Base-by-base conservation (phyloP, 495 filamentous ascomycete genomes). In the Penicillium canescens region DNA sequence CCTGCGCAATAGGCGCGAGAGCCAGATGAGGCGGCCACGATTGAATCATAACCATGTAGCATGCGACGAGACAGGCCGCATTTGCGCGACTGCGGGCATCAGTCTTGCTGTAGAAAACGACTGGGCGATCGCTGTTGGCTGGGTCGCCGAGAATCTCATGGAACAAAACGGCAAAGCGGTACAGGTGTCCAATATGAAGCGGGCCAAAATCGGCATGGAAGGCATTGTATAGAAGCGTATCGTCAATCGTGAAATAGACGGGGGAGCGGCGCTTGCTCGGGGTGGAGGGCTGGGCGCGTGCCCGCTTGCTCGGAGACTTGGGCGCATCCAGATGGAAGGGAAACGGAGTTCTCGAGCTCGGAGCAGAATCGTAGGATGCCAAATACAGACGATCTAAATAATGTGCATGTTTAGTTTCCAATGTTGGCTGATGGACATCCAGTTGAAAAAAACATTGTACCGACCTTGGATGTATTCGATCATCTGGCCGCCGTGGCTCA, bases 151-250 rank as follows among this genome's bases (percentile, higher is more conserved):
- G 77, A 40, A 98, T 89, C 64, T 97, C 92, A 64, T 99, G 95
- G 67, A 99, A 89, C 39, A 91, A 82, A 28, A 97, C 84, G 2
- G 95, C 92, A 72, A 98, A 99, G 34, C 94, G 82, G 76, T 99
- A 98, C 24, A 98, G 76, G 62, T 99, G 94, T 4, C 95, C 94
- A 47, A 98, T 95, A 74, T 99, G 95, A 20, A 98, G 78, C 60
- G 94, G 94, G 55, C 94, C 94, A 70, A 99, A 99, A 70, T 99
- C 94, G 53, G 93, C 92, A 71, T 97, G 92, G 76, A 99, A 99
- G 7, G 92, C 91, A 67, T 99, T 98, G 78, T 99, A 99, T 21
- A 96, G 80, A 12, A 99, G 82, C 28, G 78, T 86, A 63, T 96
- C 89, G 64, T 99, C 95, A 52, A 98, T 84, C 3, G 92, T 92